Evolutionary conservation across 371 early-diverging fungal species (phyloP), one percentile per base, ranked within the genome.

Genomic region (Nosema muscidifuracis): DNA sequence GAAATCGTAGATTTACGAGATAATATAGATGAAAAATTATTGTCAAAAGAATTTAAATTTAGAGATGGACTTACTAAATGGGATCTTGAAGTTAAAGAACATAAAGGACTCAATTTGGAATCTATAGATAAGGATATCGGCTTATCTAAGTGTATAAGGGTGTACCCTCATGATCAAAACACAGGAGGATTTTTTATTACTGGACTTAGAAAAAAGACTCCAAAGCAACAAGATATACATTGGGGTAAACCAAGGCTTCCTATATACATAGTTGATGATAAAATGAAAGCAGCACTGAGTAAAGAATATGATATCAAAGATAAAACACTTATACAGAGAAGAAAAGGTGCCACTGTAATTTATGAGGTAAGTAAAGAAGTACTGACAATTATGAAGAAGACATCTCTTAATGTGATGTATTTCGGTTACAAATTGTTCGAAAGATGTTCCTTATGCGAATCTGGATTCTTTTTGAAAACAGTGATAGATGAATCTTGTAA

Each of bases 151-250:
- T 92, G 93, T 84, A 70, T 95, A 77, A 88, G 99, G 58, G 87
- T 99, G 51, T 90, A 90, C 78, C 95, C 97, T 57, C 92, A 92
- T 70, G 83, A 88, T 65, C 95, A 97, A 84, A 89, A 99, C 82
- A 95, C 96, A 16, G 99, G 99, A 71, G 97, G 93, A 22, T 99
- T 99, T 86, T 99, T 97, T 86, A 90, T 97, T 28, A 93, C 95
- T 43, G 93, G 95, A 10, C 86, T 98, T 67, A 87, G 91, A 82
- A 95, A 93, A 85, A 84, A 83, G 60, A 67, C 18, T 13, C 7
- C 40, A 40, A 40, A 40, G 15, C 40, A 40, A 40, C 7, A 40
- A 47, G n/a, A 47, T 4, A 47, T 4, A n/a, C 47, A n/a, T 4
- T 6, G 18, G 43, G 24, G 10, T 42, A 30, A 38, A 3, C n/a